phyloP scores from a whole-genome alignment of 2,329 filamentous ascomycete species.

The Colletotrichum nymphaeae region DNA sequence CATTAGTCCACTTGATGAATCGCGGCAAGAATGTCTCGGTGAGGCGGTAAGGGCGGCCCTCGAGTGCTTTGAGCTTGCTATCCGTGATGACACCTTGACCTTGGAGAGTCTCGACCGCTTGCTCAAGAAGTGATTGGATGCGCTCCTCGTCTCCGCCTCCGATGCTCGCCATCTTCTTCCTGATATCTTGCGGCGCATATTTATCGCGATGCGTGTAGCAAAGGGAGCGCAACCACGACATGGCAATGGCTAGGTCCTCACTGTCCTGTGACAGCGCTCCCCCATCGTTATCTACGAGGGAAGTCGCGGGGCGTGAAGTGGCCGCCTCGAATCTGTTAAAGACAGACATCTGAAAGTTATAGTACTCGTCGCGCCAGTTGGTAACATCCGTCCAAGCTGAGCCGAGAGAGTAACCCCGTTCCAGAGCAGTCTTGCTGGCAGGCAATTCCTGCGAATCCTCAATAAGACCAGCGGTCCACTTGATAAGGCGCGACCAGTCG shows the following conservation, averaged over 20 bases:
- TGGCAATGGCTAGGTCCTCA: constrained; percentile 56
- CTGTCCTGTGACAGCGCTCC: not conserved
- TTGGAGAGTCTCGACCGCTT: constrained; percentile 61
- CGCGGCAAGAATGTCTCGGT: constrained; percentile 67
- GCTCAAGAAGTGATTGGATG: constrained; percentile 56
- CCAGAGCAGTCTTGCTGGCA: constrained; percentile 55
- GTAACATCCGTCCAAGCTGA: constrained; percentile 46
- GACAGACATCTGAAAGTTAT: constrained; percentile 63
- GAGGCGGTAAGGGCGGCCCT: constrained; percentile 72
- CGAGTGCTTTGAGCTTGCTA: constrained; percentile 67
- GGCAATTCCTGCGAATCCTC: constrained; percentile 61
- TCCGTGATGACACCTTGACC: constrained; percentile 67
- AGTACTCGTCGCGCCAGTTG: constrained; percentile 69
- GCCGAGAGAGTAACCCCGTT: constrained; percentile 54
- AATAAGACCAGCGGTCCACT: constrained; percentile 64
- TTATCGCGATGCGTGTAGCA: constrained; percentile 63
- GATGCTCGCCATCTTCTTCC: constrained; percentile 63
- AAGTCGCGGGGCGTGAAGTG: constrained; percentile 59
- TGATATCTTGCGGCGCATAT: constrained; percentile 61
- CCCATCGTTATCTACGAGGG: constrained; percentile 41
- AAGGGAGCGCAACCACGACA: constrained; percentile 70
- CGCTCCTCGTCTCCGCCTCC: constrained; percentile 49
- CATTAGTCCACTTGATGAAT: constrained; percentile 67
- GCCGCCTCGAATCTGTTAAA: constrained; percentile 68
- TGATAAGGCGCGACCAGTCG: constrained; percentile 75